A percentile compares a stretch with the other conserved stretches of the same genome.
Conservation (phyloP, 192 early-diverging fungal species). For the Entomortierella beljakovae region DNA sequence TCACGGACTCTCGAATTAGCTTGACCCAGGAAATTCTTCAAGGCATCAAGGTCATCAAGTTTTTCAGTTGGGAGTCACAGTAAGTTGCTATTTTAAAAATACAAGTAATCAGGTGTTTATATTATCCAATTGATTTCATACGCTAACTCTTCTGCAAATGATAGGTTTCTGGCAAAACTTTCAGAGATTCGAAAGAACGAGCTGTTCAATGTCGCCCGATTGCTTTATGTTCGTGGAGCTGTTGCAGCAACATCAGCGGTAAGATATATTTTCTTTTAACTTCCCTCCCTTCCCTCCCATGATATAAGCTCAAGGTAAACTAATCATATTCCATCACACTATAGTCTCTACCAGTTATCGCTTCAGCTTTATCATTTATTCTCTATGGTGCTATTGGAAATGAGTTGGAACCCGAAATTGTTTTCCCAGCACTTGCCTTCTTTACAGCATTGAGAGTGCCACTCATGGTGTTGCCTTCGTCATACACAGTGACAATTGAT, state of each 20-base stretch:
- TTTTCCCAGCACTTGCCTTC: conserved; percentile 42
- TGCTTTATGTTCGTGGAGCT: conserved; percentile 38
- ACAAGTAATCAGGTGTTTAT: no score
- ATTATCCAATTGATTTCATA: no score
- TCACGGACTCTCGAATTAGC: conserved; percentile 65
- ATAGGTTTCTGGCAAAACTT: conserved; percentile 39
- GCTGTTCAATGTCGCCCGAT: conserved; percentile 14
- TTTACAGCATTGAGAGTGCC: conserved; percentile 37
- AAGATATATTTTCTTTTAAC: neutral
- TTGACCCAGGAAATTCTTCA: conserved; percentile 64
- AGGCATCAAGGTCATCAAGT: conserved; percentile 75
- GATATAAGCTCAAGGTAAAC: no score
- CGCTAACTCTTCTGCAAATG: neutral
- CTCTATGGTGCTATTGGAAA: conserved; percentile 32
- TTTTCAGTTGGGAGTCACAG: conserved; percentile 64
- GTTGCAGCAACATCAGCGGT: conserved; percentile 45
- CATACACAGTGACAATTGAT: conserved; percentile 38
- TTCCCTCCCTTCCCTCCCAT: neutral
- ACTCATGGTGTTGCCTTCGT: conserved; percentile 34
- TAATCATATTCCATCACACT: no score
- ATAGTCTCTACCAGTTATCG: conserved; percentile 30
- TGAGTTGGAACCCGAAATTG: conserved; percentile 7
- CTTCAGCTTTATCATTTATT: conserved; percentile 37
- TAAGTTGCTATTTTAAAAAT: conserved; percentile 19
- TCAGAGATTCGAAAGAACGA: conserved; percentile 30